Conservation (phyloP, 495 filamentous ascomycete genomes). For the Aspergillus bridgeri region DNA sequence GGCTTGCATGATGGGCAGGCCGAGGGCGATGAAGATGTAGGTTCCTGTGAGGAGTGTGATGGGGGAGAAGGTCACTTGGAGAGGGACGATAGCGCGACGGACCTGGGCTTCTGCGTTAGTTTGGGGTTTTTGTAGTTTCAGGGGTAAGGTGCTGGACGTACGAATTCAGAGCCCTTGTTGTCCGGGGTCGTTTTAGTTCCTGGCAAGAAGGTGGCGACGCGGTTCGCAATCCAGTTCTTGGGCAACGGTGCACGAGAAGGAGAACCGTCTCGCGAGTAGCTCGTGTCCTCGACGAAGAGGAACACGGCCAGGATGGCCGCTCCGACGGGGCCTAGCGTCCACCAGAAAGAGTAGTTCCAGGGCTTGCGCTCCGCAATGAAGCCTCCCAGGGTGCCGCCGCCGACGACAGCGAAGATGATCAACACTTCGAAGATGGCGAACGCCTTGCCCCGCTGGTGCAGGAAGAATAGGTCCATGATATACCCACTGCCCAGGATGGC, state of each 20-base stretch:
- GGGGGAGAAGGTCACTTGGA: slow-evolving; percentile 44
- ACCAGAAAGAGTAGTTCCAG: slow-evolving; percentile 51
- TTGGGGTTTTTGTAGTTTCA: neutral
- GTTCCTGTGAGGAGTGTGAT: slow-evolving; percentile 41
- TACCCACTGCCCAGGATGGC: slow-evolving; percentile 37
- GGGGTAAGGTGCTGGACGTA: neutral
- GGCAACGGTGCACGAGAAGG: slow-evolving; percentile 21
- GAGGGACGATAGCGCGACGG: slow-evolving; percentile 29
- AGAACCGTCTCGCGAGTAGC: slow-evolving; percentile 21
- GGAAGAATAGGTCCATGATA: slow-evolving; percentile 44
- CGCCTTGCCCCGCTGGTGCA: slow-evolving; percentile 44
- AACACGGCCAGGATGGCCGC: slow-evolving; percentile 42
- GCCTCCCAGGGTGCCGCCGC: slow-evolving; percentile 42
- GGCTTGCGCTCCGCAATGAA: slow-evolving; percentile 40
- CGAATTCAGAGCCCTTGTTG: slow-evolving; percentile 2
- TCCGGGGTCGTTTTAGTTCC: slow-evolving; percentile 18
- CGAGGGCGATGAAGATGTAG: slow-evolving; percentile 45
- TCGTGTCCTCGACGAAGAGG: slow-evolving; percentile 46
- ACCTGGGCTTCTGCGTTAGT: slow-evolving; percentile 14
- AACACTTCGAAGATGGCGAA: slow-evolving; percentile 42
- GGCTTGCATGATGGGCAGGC: slow-evolving; percentile 39
- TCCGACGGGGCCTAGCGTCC: slow-evolving; percentile 42
- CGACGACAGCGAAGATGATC: slow-evolving; percentile 40
- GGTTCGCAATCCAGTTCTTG: slow-evolving; percentile 30
- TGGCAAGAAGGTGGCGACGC: slow-evolving; percentile 44